A percentile compares a stretch with the other conserved stretches of the same genome.
Evolutionary conservation across 139 green algal genomes (phyloP).

Genomic region (Chlorella sp.): DNA sequence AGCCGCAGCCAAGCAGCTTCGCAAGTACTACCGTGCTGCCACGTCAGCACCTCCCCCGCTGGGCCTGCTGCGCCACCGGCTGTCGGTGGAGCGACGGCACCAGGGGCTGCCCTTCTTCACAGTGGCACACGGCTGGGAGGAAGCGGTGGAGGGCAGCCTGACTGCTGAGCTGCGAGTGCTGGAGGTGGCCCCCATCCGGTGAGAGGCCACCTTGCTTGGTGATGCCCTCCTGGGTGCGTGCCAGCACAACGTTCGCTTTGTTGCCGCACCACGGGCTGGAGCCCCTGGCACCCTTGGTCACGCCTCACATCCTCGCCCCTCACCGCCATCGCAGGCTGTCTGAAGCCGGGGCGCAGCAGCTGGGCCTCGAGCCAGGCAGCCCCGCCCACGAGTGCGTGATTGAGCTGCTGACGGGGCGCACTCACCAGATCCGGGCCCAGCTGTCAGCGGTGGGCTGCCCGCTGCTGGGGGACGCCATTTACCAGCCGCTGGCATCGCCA

Average conservation of each 20-base stretch:
- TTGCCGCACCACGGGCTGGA: too few relatives aligned
- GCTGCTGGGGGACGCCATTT: constrained; percentile 79
- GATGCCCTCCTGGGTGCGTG: too few relatives aligned
- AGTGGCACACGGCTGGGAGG: constrained; percentile 27
- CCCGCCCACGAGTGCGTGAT: constrained; percentile 65
- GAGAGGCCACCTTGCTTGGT: too few relatives aligned
- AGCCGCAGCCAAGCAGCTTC: not conserved
- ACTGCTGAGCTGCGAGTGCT: constrained; percentile 60
- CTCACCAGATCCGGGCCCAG: constrained; percentile 85
- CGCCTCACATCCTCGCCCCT: too few relatives aligned
- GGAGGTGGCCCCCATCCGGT: constrained; percentile 32
- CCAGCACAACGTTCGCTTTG: too few relatives aligned
- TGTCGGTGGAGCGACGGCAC: constrained; percentile 30
- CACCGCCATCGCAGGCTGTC: not conserved
- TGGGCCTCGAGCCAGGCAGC: constrained; percentile 8
- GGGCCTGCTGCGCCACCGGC: constrained; percentile 56
- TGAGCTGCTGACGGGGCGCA: constrained; percentile 78
- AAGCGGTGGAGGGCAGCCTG: constrained; percentile 10
- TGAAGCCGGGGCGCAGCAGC: constrained; percentile 22
- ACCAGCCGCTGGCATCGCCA: constrained; percentile 51
- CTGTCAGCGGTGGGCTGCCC: constrained; percentile 69
- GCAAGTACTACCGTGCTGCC: constrained; percentile 50
- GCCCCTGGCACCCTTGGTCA: too few relatives aligned
- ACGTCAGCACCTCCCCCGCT: constrained; percentile 26
- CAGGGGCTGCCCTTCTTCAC: constrained; percentile 57